phyloP scores from a whole-genome alignment of 495 filamentous ascomycete genomes.

The Neurospora africana region DNA sequence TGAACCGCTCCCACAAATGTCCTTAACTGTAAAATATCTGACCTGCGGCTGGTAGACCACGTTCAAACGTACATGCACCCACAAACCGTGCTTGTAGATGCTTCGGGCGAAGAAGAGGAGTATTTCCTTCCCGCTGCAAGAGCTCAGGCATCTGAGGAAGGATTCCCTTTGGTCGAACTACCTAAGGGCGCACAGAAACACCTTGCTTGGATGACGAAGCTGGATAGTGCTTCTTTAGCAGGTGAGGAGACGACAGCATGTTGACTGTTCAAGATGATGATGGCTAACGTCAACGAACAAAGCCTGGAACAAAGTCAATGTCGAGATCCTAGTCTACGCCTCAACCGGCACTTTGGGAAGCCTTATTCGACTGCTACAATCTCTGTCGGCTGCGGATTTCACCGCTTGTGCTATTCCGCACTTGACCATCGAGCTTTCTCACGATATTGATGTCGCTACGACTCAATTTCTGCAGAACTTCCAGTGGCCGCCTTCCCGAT shows the following conservation, averaged over 20 bases:
- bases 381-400: constrained; percentile 64
- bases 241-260: constrained; percentile 31
- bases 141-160: constrained; percentile 29
- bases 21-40: neutral
- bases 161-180: constrained; percentile 53
- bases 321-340: constrained; percentile 74
- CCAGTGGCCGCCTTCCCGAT: constrained; percentile 48
- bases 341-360: constrained; percentile 56
- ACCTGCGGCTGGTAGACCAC: constrained; percentile 21
- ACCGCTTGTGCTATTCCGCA: constrained; percentile 51
- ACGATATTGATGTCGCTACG: constrained; percentile 49
- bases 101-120: constrained; percentile 35
- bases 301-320: constrained; percentile 64
- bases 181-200: constrained; percentile 46
- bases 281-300: neutral
- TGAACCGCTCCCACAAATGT: neutral
- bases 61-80: constrained; percentile 49
- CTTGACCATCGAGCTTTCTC: constrained; percentile 71
- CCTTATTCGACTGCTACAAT: constrained; percentile 60
- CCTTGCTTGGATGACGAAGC: constrained; percentile 63
- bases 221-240: constrained; percentile 61
- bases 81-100: constrained; percentile 44
- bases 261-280: constrained; percentile 7
- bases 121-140: constrained; percentile 46
- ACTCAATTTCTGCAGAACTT: constrained; percentile 49